These are phyloP conservation scores for Nakaseomyces uthaithaninus DNA, from an alignment of 1,139 yeast genomes.

Conservation along the genomic window DNA sequence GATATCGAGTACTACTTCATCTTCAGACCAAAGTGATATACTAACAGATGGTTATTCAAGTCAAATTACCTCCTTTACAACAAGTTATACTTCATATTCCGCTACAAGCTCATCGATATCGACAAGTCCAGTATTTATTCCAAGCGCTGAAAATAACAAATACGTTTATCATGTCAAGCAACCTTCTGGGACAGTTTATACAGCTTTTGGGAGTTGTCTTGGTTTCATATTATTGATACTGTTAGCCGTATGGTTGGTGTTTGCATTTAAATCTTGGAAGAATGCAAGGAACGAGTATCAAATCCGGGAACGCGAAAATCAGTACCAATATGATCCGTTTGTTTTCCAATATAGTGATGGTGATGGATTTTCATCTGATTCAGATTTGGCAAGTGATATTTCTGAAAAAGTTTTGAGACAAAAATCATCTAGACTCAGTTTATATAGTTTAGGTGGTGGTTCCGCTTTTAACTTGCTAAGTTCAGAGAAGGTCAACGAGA, in stretches of 20 bases:
- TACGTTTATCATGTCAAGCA: slow-evolving; percentile 41
- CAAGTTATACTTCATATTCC: slow-evolving; percentile 1
- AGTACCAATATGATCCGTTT: slow-evolving; percentile 20
- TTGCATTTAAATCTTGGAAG: slow-evolving; percentile 20
- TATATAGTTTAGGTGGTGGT: slow-evolving; percentile 21
- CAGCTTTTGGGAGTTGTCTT: slow-evolving; percentile 60
- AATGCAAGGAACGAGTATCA: slow-evolving; percentile 21
- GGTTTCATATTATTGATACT: slow-evolving; percentile 30
- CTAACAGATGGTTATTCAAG: too few species aligned
- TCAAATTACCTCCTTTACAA: background rate
- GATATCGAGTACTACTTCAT: background rate
- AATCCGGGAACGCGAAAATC: slow-evolving; percentile 15
- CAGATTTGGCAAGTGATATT: slow-evolving; percentile 17
- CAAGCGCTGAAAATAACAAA: slow-evolving; percentile 41
- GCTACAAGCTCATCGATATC: slow-evolving; percentile 6
- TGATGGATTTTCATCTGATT: slow-evolving; percentile 9
- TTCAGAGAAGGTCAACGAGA: slow-evolving; percentile 5
- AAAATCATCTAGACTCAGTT: slow-evolving; percentile 17
- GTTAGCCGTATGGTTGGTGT: slow-evolving; percentile 14
- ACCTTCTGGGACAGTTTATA: slow-evolving; percentile 66
- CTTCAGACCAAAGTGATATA: too few species aligned
- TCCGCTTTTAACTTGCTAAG: slow-evolving; percentile 12
- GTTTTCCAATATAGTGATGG: slow-evolving; percentile 11
- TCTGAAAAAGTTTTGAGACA: slow-evolving; percentile 19
- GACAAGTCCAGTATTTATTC: slow-evolving; percentile 11